Percentiles rank a stretch among this genome's conserved stretches.
Conservation (phyloP, 2,329 filamentous ascomycete species). For the Rhynchosporium secalis region DNA sequence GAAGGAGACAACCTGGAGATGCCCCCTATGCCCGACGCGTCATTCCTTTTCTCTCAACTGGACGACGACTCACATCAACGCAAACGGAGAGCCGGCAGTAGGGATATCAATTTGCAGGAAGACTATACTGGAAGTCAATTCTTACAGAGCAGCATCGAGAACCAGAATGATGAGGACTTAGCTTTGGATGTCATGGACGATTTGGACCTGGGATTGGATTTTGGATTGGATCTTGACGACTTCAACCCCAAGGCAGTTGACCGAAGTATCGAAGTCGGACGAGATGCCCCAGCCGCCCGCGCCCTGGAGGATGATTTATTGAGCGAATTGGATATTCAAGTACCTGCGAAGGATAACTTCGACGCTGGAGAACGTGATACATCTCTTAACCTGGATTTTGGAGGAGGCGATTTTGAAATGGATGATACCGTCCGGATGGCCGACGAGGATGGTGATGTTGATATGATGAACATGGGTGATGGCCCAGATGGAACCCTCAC, state of each 20-base stretch:
- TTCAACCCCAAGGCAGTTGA: constrained; percentile 44
- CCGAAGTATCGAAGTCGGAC: constrained; percentile 81
- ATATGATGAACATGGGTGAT: constrained; percentile 62
- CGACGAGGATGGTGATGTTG: constrained; percentile 63
- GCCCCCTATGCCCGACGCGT: constrained; percentile 84
- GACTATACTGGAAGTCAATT: constrained; percentile 78
- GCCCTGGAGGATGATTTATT: constrained; percentile 70
- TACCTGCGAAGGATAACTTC: constrained; percentile 56
- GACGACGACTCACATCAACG: constrained; percentile 60
- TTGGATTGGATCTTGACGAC: constrained; percentile 59
- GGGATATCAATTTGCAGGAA: constrained; percentile 68
- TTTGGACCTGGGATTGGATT: constrained; percentile 71
- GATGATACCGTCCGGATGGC: constrained; percentile 57
- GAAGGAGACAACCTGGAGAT: constrained; percentile 79
- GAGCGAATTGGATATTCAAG: constrained; percentile 58
- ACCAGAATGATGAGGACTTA: constrained; percentile 54
- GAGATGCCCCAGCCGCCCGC: constrained; percentile 73
- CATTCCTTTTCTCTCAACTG: constrained; percentile 76
- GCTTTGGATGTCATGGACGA: constrained; percentile 58
- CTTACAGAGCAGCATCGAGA: constrained; percentile 62
- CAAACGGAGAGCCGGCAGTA: constrained; percentile 57
- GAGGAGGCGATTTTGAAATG: constrained; percentile 33
- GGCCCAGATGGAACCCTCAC: constrained; percentile 55
- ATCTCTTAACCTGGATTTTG: constrained; percentile 54
- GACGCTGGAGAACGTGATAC: constrained; percentile 52